Conservation (phyloP, 1,139 yeast genomes). For the Pichia sp. region DNA sequence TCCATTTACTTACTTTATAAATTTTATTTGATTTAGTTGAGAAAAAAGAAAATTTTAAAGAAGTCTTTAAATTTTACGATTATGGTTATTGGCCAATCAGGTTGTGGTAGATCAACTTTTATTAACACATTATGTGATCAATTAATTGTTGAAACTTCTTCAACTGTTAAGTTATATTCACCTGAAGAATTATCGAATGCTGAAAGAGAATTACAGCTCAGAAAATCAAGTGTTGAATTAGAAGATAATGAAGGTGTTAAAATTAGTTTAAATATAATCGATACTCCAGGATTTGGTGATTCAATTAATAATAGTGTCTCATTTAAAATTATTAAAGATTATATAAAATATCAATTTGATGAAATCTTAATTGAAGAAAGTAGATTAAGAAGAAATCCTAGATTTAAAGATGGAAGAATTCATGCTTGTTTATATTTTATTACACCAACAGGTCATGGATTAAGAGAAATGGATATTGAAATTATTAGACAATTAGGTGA, state of each 20-base stretch:
- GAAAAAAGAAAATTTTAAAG: constrained; percentile 53
- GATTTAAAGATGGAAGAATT: constrained; percentile 72
- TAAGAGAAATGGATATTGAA: constrained; percentile 67
- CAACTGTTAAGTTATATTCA: constrained; percentile 35
- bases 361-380: constrained; percentile 89
- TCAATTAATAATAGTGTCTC: constrained; percentile 56
- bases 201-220: constrained; percentile 40
- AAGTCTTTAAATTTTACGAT: constrained; percentile 53
- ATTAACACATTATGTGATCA: constrained; percentile 78
- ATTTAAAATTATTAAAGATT: constrained; percentile 65
- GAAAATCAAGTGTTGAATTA: constrained; percentile 54
- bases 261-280: constrained; percentile 56
- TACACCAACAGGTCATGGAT: constrained; percentile 73
- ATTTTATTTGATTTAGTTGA: constrained; percentile 28
- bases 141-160: constrained; percentile 52
- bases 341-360: constrained; percentile 85
- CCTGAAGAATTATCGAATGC: constrained; percentile 37
- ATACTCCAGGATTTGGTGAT: constrained; percentile 78
- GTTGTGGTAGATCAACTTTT: constrained; percentile 53
- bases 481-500: constrained; percentile 73
- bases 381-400: constrained; percentile 79
- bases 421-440: constrained; percentile 67
- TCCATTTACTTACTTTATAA: neutral
- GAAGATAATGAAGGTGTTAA: constrained; percentile 73
- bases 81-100: constrained; percentile 56